These are phyloP conservation scores for Aristolochia californica DNA, from an alignment of 164 flowering plant genomes.

Conservation along the genomic window DNA sequence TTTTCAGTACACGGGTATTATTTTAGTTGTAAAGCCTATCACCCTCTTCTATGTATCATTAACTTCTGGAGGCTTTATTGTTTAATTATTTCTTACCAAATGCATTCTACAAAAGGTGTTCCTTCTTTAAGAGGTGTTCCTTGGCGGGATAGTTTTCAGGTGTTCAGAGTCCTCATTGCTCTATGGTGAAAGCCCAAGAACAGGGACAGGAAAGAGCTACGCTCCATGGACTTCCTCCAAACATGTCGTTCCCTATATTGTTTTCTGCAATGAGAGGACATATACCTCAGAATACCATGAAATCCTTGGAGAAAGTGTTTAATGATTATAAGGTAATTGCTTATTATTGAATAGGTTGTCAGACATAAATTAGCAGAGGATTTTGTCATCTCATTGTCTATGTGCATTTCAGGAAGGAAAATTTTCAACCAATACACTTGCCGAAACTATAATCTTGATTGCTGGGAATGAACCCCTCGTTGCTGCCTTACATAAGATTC, in stretches of 20 bases:
- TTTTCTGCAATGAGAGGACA: conserved; percentile 9
- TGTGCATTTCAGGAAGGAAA: conserved; percentile 30
- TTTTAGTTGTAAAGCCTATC: too few relatives aligned
- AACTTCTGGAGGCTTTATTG: too few relatives aligned
- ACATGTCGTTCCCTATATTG: conserved; percentile 4
- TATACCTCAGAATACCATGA: conserved; percentile 11
- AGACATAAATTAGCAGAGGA: neutral
- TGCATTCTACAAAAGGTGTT: too few relatives aligned
- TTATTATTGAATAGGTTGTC: neutral
- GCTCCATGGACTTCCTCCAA: neutral
- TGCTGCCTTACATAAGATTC: conserved; percentile 22
- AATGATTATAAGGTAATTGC: conserved; percentile 20
- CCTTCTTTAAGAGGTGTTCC: neutral
- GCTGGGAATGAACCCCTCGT: conserved; percentile 36
- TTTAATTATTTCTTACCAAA: too few relatives aligned
- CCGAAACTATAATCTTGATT: conserved; percentile 22
- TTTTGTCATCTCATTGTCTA: neutral
- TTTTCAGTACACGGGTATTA: too few relatives aligned
- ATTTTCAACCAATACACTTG: conserved; percentile 25
- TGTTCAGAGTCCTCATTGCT: neutral
- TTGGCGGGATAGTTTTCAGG: neutral
- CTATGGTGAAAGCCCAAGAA: neutral
- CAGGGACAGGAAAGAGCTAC: neutral
- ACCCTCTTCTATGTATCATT: too few relatives aligned
- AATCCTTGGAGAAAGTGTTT: conserved; percentile 11